Evolutionary conservation across 75 land plant species (phyloP).

Genomic region (Azolla pinnata): DNA sequence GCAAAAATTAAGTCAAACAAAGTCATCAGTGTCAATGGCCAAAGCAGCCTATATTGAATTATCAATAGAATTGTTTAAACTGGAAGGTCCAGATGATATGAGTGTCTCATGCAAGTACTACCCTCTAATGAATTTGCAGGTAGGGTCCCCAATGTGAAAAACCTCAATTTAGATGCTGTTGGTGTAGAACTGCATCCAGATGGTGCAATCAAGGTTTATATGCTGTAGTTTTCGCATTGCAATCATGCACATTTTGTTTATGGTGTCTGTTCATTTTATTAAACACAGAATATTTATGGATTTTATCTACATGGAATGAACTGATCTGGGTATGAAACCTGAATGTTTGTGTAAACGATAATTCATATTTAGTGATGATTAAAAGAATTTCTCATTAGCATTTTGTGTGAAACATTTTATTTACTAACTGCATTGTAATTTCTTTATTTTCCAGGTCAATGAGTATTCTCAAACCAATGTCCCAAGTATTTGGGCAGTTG

Average conservation of each 20-base stretch:
- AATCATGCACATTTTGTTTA: background rate
- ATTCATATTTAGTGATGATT: too few relatives aligned
- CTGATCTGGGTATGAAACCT: too few relatives aligned
- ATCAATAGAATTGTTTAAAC: too few relatives aligned
- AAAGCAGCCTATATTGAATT: too few relatives aligned
- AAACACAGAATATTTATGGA: too few relatives aligned
- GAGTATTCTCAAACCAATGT: conserved; percentile 71
- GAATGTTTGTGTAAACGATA: too few relatives aligned
- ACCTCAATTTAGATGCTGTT: conserved; percentile 63
- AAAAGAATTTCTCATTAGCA: too few relatives aligned
- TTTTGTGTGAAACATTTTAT: too few relatives aligned
- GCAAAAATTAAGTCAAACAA: background rate
- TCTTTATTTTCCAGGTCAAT: conserved; percentile 59
- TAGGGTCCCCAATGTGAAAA: conserved; percentile 56
- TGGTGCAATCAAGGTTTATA: conserved; percentile 71
- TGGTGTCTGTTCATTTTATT: background rate
- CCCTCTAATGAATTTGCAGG: conserved; percentile 28
- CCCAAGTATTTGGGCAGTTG: conserved; percentile 94
- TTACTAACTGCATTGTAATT: too few relatives aligned
- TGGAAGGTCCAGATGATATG: too few relatives aligned
- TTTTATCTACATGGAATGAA: background rate
- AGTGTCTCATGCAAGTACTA: too few relatives aligned
- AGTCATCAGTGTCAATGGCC: too few relatives aligned
- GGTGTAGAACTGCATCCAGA: conserved; percentile 64
- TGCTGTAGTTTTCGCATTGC: background rate